A percentile compares a stretch with the other conserved stretches of the same genome.
These are phyloP conservation scores for Apophysomyces elegans DNA, from an alignment of 371 early-diverging fungal genomes.

Conservation along the genomic window DNA sequence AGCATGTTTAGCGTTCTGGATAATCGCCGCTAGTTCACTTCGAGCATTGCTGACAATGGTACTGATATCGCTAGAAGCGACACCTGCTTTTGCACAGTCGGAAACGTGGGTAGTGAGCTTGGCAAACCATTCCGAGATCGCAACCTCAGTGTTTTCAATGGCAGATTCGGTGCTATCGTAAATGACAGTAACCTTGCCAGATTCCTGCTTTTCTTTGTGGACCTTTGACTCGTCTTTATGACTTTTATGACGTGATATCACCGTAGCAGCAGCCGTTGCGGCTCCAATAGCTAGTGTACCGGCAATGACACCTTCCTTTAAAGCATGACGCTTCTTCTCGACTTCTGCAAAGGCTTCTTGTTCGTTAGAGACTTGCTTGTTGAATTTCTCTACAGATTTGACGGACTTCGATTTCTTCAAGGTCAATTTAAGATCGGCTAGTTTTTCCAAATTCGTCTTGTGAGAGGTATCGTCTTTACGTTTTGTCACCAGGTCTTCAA, in stretches of 20 bases:
- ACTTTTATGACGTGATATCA: slow-evolving; percentile 7
- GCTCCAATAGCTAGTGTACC: slow-evolving; percentile 28
- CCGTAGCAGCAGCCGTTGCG: slow-evolving; percentile 20
- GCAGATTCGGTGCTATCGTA: slow-evolving; percentile 12
- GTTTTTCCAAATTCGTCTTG: slow-evolving; percentile 17
- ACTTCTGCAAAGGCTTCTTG: neutral
- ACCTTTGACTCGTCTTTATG: slow-evolving; percentile 24
- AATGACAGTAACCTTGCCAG: slow-evolving; percentile 4
- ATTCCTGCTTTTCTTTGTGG: slow-evolving; percentile 2
- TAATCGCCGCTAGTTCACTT: neutral
- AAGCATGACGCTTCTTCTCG: neutral
- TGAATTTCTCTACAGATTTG: neutral
- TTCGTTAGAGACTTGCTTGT: neutral
- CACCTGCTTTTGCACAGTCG: slow-evolving; percentile 2
- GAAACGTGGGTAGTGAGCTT: slow-evolving; percentile 4
- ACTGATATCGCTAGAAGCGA: neutral
- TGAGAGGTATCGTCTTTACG: neutral
- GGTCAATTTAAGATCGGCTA: slow-evolving; percentile 1
- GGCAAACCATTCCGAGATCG: slow-evolving; percentile 25
- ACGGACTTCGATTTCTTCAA: neutral
- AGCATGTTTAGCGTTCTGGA: slow-evolving; percentile 11
- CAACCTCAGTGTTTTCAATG: slow-evolving; percentile 10
- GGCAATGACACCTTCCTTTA: slow-evolving; percentile 15
- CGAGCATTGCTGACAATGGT: neutral
- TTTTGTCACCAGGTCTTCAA: neutral